Percentiles rank a stretch among this genome's conserved stretches.
phyloP scores from a whole-genome alignment of 2,329 filamentous ascomycete genomes.

The Periconia digitata region DNA sequence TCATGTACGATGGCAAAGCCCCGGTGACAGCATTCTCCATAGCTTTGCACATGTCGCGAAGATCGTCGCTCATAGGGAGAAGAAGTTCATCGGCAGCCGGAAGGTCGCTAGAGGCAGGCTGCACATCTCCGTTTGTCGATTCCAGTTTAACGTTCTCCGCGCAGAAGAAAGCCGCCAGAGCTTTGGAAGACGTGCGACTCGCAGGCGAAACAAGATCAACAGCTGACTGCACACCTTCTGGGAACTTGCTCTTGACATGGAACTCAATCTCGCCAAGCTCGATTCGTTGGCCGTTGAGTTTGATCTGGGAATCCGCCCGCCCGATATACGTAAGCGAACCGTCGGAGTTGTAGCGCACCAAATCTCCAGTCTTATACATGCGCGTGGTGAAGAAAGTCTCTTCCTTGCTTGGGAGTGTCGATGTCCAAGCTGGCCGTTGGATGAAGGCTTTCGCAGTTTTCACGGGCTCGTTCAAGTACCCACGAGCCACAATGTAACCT shows the following conservation, averaged over 20 bases:
- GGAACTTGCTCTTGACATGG: conserved; percentile 37
- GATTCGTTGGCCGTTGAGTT: conserved; percentile 25
- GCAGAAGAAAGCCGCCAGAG: conserved; percentile 36
- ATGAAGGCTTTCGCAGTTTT: conserved; percentile 30
- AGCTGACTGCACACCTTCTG: conserved; percentile 33
- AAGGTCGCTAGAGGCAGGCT: conserved; percentile 20
- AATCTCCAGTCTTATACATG: conserved; percentile 28
- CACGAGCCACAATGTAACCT: conserved; percentile 20
- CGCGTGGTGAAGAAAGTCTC: conserved; percentile 10
- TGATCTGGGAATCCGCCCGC: conserved; percentile 32
- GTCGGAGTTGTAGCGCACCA: conserved; percentile 24
- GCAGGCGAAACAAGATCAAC: conserved; percentile 37
- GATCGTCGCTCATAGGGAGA: conserved; percentile 26
- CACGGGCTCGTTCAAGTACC: conserved; percentile 20
- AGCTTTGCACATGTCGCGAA: conserved; percentile 30
- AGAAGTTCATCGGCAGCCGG: conserved; percentile 30
- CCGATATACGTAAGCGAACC: conserved; percentile 28
- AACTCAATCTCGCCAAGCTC: conserved; percentile 30
- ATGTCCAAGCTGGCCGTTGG: conserved; percentile 17
- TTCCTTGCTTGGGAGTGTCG: conserved; percentile 1
- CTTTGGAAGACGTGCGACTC: conserved; percentile 28
- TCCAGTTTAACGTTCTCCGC: conserved; percentile 14
- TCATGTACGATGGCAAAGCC: conserved; percentile 37
- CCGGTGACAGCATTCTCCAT: conserved; percentile 33
- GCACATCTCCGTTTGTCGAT: conserved; percentile 9